These are phyloP conservation scores for Lactifluus subvellereus DNA, from an alignment of 768 basidiomycete species.

Conservation along the genomic window DNA sequence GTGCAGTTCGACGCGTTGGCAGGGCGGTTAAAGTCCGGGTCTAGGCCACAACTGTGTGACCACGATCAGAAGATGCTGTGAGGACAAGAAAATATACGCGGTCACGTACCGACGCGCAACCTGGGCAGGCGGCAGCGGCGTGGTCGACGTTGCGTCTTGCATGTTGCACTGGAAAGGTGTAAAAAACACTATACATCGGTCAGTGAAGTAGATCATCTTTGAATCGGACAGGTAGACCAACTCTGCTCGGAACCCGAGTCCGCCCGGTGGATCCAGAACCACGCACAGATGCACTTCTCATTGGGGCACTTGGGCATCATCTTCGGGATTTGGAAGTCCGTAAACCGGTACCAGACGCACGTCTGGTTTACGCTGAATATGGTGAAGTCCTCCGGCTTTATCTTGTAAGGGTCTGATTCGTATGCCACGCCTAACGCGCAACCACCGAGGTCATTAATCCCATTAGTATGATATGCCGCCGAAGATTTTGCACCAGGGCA, in stretches of 20 bases:
- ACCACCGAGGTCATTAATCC: slow-evolving; percentile 32
- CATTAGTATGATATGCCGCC: slow-evolving; percentile 30
- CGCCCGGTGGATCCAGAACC: slow-evolving; percentile 37
- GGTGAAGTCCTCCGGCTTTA: slow-evolving; percentile 39
- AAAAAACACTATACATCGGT: slow-evolving; percentile 32
- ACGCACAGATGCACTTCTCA: slow-evolving; percentile 41
- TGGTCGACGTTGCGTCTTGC: slow-evolving; percentile 28
- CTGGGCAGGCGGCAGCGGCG: slow-evolving; percentile 31
- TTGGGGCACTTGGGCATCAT: slow-evolving; percentile 40
- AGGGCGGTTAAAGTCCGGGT: slow-evolving; percentile 26
- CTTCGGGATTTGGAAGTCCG: slow-evolving; percentile 38
- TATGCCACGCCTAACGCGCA: slow-evolving; percentile 43
- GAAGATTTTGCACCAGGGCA: slow-evolving; percentile 25
- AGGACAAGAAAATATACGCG: not conserved
- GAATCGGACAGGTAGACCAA: slow-evolving; percentile 19
- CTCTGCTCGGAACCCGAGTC: slow-evolving; percentile 36
- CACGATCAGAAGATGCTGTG: not conserved
- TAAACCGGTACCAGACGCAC: slow-evolving; percentile 39
- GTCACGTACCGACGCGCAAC: slow-evolving; percentile 30
- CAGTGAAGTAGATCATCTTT: not conserved
- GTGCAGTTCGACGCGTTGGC: slow-evolving; percentile 36
- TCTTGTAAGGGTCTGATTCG: slow-evolving; percentile 32
- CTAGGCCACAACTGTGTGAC: slow-evolving; percentile 31
- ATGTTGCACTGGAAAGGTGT: slow-evolving; percentile 39
- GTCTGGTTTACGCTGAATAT: slow-evolving; percentile 41